Conservation (phyloP, 805 yeast species). For the Hanseniaspora occidentalis region DNA sequence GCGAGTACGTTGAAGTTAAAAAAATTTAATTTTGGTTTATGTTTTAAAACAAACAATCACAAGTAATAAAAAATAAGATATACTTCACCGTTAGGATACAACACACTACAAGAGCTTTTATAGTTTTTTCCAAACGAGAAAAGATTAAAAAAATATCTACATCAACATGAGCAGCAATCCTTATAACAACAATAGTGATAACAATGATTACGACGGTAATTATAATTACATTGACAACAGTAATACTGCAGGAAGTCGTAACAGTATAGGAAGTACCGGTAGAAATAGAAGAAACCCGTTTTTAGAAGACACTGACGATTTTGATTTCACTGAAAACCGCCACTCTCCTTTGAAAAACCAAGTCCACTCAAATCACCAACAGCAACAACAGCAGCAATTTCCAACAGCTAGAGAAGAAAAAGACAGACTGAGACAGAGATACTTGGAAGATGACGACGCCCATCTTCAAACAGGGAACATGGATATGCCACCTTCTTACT, state of each 20-base stretch:
- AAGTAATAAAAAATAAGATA: too few relatives aligned
- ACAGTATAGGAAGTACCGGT: conserved; percentile 5
- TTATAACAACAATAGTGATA: neutral
- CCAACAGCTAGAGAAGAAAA: conserved; percentile 24
- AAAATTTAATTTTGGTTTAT: too few relatives aligned
- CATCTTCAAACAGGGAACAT: conserved; percentile 1
- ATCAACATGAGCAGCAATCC: too few relatives aligned
- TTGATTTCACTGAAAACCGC: neutral
- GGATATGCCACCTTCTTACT: conserved; percentile 55
- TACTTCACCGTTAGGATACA: too few relatives aligned
- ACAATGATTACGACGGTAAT: neutral
- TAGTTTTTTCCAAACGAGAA: neutral
- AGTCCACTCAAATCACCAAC: conserved; percentile 10
- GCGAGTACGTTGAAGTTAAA: too few relatives aligned
- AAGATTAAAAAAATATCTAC: neutral
- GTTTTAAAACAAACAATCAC: too few relatives aligned
- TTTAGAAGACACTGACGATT: conserved; percentile 6
- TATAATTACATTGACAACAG: neutral
- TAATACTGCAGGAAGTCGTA: conserved; percentile 1
- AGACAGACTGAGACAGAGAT: conserved; percentile 21
- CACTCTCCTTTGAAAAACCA: conserved; percentile 22
- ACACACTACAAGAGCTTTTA: neutral
- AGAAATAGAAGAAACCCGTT: conserved; percentile 19
- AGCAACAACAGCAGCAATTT: conserved; percentile 14
- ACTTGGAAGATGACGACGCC: conserved; percentile 15